Conservation (phyloP, 148 eudicot genomes). For the Linanthus parryae region DNA sequence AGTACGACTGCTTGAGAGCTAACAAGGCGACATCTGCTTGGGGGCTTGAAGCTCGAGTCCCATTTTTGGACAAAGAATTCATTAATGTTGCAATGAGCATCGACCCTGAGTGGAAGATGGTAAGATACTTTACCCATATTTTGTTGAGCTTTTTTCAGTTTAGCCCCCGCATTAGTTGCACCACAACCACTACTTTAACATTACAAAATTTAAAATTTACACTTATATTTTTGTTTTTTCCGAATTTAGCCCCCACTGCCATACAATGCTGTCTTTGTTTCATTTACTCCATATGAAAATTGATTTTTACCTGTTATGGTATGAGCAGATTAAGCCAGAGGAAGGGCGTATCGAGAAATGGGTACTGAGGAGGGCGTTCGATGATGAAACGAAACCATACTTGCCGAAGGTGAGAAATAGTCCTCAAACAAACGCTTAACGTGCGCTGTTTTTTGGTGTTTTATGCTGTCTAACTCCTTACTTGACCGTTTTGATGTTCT, state of each 20-base stretch:
- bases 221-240: too few relatives aligned
- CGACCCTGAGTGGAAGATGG: slow-evolving; percentile 91
- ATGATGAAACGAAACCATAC: slow-evolving; percentile 71
- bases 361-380: slow-evolving; percentile 84
- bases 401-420: slow-evolving; percentile 57
- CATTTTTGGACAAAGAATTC: slow-evolving; percentile 88
- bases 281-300: too few relatives aligned
- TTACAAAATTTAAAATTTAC: too few relatives aligned
- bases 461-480: not conserved
- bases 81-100: slow-evolving; percentile 79
- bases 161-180: too few relatives aligned
- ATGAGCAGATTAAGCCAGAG: slow-evolving; percentile 66
- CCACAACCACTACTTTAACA: too few relatives aligned
- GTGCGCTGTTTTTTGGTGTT: not conserved
- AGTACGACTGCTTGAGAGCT: slow-evolving; percentile 89
- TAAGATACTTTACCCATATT: too few relatives aligned
- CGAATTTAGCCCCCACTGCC: too few relatives aligned
- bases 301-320: too few relatives aligned
- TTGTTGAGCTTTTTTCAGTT: too few relatives aligned
- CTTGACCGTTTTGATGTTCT: slow-evolving; percentile 8
- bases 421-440: too few relatives aligned
- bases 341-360: slow-evolving; percentile 79
- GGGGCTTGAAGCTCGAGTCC: slow-evolving; percentile 94
- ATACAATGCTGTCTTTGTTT: too few relatives aligned
- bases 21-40: slow-evolving; percentile 93